Evolutionary conservation across 1,139 yeast species (phyloP).

Genomic region (Diutina pseudorugosa): DNA sequence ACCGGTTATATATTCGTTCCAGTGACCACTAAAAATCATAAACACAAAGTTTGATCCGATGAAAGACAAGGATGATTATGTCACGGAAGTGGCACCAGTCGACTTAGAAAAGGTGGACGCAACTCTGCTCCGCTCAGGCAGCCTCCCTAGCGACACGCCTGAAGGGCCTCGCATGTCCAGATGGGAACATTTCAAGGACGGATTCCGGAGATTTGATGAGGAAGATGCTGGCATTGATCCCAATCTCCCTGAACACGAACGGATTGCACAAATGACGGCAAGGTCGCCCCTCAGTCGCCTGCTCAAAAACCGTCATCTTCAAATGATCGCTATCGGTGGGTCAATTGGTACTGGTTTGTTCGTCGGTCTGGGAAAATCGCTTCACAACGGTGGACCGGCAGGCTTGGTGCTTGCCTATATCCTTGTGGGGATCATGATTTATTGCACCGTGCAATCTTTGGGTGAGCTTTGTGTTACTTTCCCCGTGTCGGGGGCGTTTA

Average conservation of each 20-base stretch:
- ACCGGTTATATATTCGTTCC: not conserved
- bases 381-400: conserved; percentile 10
- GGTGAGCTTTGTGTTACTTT: conserved; percentile 4
- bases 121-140: not conserved
- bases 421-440: conserved; percentile 4
- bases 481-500: conserved; percentile 4
- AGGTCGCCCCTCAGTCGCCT: conserved; percentile 57
- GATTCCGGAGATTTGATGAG: conserved; percentile 40
- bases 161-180: not conserved
- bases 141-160: not conserved
- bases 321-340: conserved; percentile 85
- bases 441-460: conserved; percentile 2
- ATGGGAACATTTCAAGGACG: conserved; percentile 36
- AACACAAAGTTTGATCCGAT: not conserved
- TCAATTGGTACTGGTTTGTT: conserved; percentile 59
- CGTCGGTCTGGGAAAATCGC: not conserved
- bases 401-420: conserved; percentile 2
- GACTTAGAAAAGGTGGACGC: not conserved
- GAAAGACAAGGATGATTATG: not conserved
- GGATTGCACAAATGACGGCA: conserved; percentile 53
- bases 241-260: conserved; percentile 53
- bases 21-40: not conserved
- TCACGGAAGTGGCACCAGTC: not conserved
- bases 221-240: conserved; percentile 50
- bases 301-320: conserved; percentile 53